A percentile compares a stretch with the other conserved stretches of the same genome.
Evolutionary conservation across 2,329 filamentous ascomycete genomes (phyloP).

Genomic region (Claviceps sp.): DNA sequence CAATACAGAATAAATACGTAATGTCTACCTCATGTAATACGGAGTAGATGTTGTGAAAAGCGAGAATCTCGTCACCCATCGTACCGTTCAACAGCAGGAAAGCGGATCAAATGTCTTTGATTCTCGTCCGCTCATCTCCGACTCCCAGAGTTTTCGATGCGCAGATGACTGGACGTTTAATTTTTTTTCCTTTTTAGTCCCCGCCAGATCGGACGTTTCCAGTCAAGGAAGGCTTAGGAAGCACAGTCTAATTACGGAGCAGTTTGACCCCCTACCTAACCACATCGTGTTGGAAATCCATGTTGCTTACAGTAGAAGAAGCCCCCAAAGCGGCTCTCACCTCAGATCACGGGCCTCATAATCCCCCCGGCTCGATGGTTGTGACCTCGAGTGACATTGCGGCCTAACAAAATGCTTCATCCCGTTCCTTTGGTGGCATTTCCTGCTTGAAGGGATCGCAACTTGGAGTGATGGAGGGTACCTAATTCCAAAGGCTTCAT

Average conservation of each 20-base stretch:
- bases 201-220: not conserved
- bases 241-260: not conserved
- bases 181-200: not conserved
- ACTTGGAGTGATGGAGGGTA: too few species aligned
- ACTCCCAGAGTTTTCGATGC: not conserved
- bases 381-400: too few species aligned
- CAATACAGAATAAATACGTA: not conserved
- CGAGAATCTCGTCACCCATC: not conserved
- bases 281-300: not conserved
- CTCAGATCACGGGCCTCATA: too few species aligned
- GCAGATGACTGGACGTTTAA: not conserved
- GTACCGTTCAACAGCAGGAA: not conserved
- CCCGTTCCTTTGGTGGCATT: too few species aligned
- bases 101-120: not conserved
- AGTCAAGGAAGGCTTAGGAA: not conserved
- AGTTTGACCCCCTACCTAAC: not conserved
- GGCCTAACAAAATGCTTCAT: too few species aligned
- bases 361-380: too few species aligned
- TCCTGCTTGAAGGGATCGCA: too few species aligned
- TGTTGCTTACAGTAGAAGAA: not conserved
- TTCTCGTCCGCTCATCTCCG: not conserved
- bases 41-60: not conserved
- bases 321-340: too few species aligned
- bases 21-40: too few species aligned
- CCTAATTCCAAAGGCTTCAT: too few species aligned